Base-by-base conservation (phyloP, 495 filamentous ascomycete genomes). In the Lasiosphaeria ovina region DNA sequence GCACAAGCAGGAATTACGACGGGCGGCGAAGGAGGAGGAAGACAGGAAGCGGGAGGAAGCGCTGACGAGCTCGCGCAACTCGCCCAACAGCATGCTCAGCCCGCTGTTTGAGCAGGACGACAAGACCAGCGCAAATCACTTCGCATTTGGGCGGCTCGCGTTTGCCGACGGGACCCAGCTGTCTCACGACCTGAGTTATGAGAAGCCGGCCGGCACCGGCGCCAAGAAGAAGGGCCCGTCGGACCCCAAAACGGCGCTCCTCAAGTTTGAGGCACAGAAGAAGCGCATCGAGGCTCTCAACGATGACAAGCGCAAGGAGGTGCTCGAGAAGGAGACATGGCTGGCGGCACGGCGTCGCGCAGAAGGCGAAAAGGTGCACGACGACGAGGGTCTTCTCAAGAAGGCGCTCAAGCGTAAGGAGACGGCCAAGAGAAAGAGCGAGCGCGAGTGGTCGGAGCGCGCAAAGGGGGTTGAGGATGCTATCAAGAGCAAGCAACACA, bases 361-460 rank as follows among this genome's bases (percentile, higher is more conserved):
- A 3, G 89, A 93, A 63, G 91, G 94, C 34, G 92, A 97, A 70
- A 91, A 92, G 65, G 86, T 97, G n/a, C 81, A 85, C 59, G 92
- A 98, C 62, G 90, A 96, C 70, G 89, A 89, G 55, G 85, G 81
- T n/a, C 71, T 98, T 38, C 82, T 98, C 11, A 95, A 95, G 83
- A 97, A 97, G 80, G 91, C 92, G 2, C 76, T 97, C 59, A 97
- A 97, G 82, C 86, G 93, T 62, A 92, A 95, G 75, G 91, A 96
- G 70, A 87, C 86, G 62, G 77, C 81, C 35, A 98, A 98, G 85
- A 88, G 84, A 75, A 96, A 93, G 83, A 92, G 87, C 68, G 88
- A 89, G 72, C 85, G 85, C 62, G 92, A 94, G 73, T 98, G 95
- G 94, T 86, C 81, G 42, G 93, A 95, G 59, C 79, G 94, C 45